A percentile compares a stretch with the other conserved stretches of the same genome.
These are phyloP conservation scores for Vanderwaltozyma tropicalis DNA, from an alignment of 805 yeast genomes.

Conservation along the genomic window DNA sequence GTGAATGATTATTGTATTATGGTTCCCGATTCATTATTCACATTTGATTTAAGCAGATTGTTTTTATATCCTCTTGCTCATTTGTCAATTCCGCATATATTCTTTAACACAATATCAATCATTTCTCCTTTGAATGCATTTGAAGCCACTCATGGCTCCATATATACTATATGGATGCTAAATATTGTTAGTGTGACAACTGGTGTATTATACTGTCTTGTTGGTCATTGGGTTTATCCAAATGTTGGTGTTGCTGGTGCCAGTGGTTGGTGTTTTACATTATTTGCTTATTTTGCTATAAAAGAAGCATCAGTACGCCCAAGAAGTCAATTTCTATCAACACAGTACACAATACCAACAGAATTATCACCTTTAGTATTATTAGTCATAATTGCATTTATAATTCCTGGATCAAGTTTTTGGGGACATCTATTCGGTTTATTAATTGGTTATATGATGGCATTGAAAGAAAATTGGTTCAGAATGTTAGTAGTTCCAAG, in stretches of 20 bases:
- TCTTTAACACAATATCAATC: slow-evolving; percentile 47
- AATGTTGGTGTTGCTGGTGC: slow-evolving; percentile 51
- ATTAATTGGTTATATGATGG: slow-evolving; percentile 54
- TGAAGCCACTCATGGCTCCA: slow-evolving; percentile 71
- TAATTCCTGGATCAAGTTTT: slow-evolving; percentile 59
- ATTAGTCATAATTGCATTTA: slow-evolving; percentile 38
- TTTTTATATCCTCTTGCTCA: slow-evolving; percentile 71
- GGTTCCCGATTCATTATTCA: slow-evolving; percentile 9
- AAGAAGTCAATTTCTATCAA: slow-evolving; percentile 31
- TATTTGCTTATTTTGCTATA: slow-evolving; percentile 49
- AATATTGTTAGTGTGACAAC: slow-evolving; percentile 61
- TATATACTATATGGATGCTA: slow-evolving; percentile 71
- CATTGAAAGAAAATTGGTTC: slow-evolving; percentile 40
- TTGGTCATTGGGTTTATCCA: slow-evolving; percentile 39
- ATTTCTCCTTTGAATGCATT: slow-evolving; percentile 51
- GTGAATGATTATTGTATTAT: slow-evolving; percentile 8
- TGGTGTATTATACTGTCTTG: slow-evolving; percentile 50
- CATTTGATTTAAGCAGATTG: slow-evolving; percentile 8
- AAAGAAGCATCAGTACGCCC: slow-evolving; percentile 36
- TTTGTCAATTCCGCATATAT: slow-evolving; percentile 46
- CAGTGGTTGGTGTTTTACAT: slow-evolving; percentile 64
- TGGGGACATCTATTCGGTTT: slow-evolving; percentile 67
- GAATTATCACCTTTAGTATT: slow-evolving; percentile 46
- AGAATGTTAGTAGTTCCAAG: slow-evolving; percentile 55
- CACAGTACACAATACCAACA: slow-evolving; percentile 43